These are phyloP conservation scores for Tuber brumale DNA, from an alignment of 495 filamentous ascomycete species.

Conservation along the genomic window DNA sequence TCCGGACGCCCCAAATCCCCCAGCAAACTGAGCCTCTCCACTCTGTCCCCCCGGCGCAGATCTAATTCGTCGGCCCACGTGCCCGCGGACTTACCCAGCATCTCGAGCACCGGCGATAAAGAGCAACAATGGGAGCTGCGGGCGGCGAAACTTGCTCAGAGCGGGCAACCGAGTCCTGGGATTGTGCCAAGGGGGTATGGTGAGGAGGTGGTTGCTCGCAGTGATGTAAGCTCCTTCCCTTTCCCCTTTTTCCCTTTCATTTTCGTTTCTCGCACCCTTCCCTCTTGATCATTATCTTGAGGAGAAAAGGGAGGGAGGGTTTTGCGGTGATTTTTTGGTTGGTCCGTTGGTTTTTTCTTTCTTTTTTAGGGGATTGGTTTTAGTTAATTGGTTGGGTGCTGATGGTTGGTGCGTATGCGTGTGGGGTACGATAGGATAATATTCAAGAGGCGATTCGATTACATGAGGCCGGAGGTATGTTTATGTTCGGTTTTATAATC, in stretches of 20 bases:
- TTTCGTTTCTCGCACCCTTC: not conserved
- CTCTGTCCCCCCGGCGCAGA: slow-evolving; percentile 44
- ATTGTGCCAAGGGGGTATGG: slow-evolving; percentile 1
- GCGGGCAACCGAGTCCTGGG: slow-evolving; percentile 13
- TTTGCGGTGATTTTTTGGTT: slow-evolving; percentile 6
- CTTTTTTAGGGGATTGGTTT: not conserved
- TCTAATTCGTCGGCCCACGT: slow-evolving; percentile 65
- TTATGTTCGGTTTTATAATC: slow-evolving; percentile 42
- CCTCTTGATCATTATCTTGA: not conserved
- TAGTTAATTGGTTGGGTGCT: not conserved
- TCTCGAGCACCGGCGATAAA: slow-evolving; percentile 48
- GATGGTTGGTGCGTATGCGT: not conserved
- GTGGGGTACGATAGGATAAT: slow-evolving; percentile 53
- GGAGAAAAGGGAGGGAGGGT: not conserved
- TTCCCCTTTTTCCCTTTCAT: not conserved
- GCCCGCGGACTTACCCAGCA: slow-evolving; percentile 70
- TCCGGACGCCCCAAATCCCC: slow-evolving; percentile 43
- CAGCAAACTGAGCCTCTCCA: slow-evolving; percentile 27
- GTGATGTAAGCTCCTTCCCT: not conserved
- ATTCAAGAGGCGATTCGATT: slow-evolving; percentile 95
- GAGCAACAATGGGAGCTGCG: slow-evolving; percentile 45
- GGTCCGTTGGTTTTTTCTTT: not conserved
- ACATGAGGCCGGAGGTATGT: slow-evolving; percentile 67
- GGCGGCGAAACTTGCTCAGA: slow-evolving; percentile 30
- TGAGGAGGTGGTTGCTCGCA: not conserved